Percentiles rank a stretch among this genome's conserved stretches.
Conservation (phyloP, 2,329 filamentous ascomycete species). For the Volutella citrinella region DNA sequence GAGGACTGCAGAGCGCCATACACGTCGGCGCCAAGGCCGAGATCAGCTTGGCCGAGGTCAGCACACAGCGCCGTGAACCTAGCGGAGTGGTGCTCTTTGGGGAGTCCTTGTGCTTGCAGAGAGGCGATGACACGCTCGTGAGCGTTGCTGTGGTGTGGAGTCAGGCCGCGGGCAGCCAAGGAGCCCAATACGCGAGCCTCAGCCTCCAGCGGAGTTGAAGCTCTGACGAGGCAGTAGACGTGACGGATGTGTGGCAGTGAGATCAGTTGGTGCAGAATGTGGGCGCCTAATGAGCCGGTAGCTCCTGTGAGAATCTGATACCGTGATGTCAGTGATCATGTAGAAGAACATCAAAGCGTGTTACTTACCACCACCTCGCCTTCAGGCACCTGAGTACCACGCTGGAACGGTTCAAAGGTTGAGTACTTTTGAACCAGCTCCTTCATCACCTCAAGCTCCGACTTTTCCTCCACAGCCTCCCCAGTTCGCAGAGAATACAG, state of each 20-base stretch:
- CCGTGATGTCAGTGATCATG: not conserved
- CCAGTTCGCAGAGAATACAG: constrained; percentile 20
- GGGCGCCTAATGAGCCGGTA: constrained; percentile 58
- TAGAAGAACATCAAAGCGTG: not conserved
- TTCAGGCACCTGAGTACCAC: constrained; percentile 20
- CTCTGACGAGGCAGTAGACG: constrained; percentile 48
- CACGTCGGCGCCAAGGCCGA: constrained; percentile 34
- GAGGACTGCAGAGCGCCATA: constrained; percentile 25
- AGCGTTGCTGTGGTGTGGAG: constrained; percentile 13
- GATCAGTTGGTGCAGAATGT: constrained; percentile 55
- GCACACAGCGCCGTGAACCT: constrained; percentile 37
- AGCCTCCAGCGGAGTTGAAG: constrained; percentile 31
- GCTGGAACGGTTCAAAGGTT: constrained; percentile 21
- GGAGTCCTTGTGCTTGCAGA: constrained; percentile 28
- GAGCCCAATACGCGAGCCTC: constrained; percentile 27
- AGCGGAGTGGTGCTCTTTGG: constrained; percentile 12
- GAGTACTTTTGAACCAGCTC: constrained; percentile 34
- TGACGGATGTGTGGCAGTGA: constrained; percentile 51
- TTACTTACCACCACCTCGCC: constrained; percentile 25
- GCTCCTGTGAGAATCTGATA: constrained; percentile 54
- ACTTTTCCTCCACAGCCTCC: constrained; percentile 8
- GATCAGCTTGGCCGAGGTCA: constrained; percentile 37
- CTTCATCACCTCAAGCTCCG: constrained; percentile 28
- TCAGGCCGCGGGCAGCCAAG: constrained; percentile 31
- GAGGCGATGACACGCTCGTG: constrained; percentile 24